phyloP scores from a whole-genome alignment of 192 early-diverging fungal species.

The Piromyces finnis region DNA sequence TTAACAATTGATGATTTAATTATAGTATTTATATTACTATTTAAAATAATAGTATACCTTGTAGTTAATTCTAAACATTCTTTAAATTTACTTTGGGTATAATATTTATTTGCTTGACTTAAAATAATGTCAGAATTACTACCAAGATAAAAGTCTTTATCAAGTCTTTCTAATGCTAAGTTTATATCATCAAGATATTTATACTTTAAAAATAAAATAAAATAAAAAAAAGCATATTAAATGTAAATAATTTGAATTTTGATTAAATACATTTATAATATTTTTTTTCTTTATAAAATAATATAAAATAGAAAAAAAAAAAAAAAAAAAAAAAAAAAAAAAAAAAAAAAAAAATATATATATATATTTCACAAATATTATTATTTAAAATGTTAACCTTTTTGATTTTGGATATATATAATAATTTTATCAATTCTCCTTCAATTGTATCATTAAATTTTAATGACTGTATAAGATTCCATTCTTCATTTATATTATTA shows the following conservation, averaged over 20 bases:
- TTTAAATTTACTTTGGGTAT: slow-evolving; percentile 20
- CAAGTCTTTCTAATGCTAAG: slow-evolving; percentile 11
- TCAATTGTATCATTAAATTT: slow-evolving; percentile 24
- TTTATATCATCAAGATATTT: slow-evolving; percentile 18
- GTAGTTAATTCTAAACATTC: slow-evolving; percentile 23
- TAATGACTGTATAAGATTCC: slow-evolving; percentile 27
- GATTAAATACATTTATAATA: no score
- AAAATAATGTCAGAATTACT: slow-evolving; percentile 27
- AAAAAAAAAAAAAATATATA: not conserved
- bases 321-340: no score
- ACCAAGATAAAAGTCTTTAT: slow-evolving; percentile 15
- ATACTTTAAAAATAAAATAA: slow-evolving; percentile 13
- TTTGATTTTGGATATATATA: slow-evolving; percentile 41
- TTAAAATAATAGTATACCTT: slow-evolving; percentile 19
- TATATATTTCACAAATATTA: no score
- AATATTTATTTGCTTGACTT: slow-evolving; percentile 31
- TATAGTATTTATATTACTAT: no score
- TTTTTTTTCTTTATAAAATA: no score
- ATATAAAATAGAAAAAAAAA: no score
- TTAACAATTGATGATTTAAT: no score
- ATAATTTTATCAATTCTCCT: slow-evolving; percentile 27
- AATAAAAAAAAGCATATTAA: no score
- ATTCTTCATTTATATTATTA: slow-evolving; percentile 33
- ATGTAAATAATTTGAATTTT: no score
- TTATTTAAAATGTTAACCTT: no score